Conservation (phyloP, 2,329 filamentous ascomycete species). For the Dryadomyces quercus-mongolicae region DNA sequence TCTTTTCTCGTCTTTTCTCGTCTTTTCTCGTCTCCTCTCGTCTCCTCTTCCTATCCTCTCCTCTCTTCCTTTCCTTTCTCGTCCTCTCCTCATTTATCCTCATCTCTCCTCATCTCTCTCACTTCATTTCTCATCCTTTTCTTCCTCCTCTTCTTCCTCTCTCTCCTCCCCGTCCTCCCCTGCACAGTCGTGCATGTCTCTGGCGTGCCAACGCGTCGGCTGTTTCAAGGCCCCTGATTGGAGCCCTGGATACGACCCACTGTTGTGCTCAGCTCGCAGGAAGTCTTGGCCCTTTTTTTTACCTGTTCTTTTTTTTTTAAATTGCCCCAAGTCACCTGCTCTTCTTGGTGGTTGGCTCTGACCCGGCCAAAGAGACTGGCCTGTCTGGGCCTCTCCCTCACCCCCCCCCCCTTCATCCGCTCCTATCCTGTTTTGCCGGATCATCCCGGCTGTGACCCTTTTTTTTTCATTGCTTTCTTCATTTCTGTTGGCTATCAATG, state of each 20-base stretch:
- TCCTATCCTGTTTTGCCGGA: background rate
- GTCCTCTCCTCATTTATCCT: constrained; percentile 1
- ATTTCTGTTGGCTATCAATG: background rate
- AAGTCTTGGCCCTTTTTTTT: background rate
- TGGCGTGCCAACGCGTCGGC: constrained; percentile 9
- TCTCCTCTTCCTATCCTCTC: background rate
- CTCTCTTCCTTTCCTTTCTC: constrained; percentile 7
- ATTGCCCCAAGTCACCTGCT: background rate
- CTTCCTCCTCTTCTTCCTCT: background rate
- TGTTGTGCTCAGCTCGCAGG: background rate
- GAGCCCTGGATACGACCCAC: background rate
- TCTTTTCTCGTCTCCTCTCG: constrained; percentile 7
- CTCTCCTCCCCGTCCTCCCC: background rate
- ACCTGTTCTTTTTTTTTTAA: background rate
- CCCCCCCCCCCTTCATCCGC: background rate
- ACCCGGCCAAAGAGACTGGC: background rate
- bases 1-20: background rate
- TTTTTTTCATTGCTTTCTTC: background rate
- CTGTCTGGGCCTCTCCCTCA: background rate
- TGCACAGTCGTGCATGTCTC: constrained; percentile 3
- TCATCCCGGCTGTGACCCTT: background rate
- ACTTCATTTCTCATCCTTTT: background rate
- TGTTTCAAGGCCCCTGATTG: constrained; percentile 8
- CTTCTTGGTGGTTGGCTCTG: background rate
- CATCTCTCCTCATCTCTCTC: too few relatives aligned